phyloP scores from a whole-genome alignment of 768 basidiomycete genomes.

The Phylloporus arenicola region DNA sequence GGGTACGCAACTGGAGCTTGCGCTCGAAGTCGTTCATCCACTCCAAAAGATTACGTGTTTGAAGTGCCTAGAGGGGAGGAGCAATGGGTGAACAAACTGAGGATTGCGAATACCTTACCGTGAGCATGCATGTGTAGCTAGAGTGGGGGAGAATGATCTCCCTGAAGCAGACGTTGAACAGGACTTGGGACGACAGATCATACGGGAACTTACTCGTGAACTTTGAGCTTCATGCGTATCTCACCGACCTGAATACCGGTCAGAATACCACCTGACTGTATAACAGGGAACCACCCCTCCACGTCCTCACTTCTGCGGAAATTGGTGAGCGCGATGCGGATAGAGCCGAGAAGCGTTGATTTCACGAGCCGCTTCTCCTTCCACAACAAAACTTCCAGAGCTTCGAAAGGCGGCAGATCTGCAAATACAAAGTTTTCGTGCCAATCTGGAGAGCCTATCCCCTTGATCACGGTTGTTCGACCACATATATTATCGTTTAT shows the following conservation, averaged over 20 bases:
- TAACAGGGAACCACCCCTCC: constrained; percentile 83
- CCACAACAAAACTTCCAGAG: constrained; percentile 63
- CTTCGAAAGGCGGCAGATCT: constrained; percentile 75
- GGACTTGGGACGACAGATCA: not conserved
- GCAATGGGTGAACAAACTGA: not conserved
- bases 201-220: constrained; percentile 60
- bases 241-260: constrained; percentile 67
- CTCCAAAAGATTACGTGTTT: constrained; percentile 66
- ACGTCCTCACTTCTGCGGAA: constrained; percentile 69
- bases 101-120: constrained; percentile 37
- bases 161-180: constrained; percentile 33
- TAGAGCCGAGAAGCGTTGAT: constrained; percentile 52
- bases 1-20: constrained; percentile 59
- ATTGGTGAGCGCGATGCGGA: constrained; percentile 59
- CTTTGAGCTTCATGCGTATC: constrained; percentile 62
- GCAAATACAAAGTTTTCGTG: constrained; percentile 71
- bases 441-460: constrained; percentile 69
- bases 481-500: constrained; percentile 64
- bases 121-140: constrained; percentile 55
- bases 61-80: constrained; percentile 12
- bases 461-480: constrained; percentile 68
- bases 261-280: constrained; percentile 44
- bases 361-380: constrained; percentile 61
- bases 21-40: constrained; percentile 71
- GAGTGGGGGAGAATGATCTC: constrained; percentile 73